Conservation (phyloP, 2,329 filamentous ascomycete species). For the Pyrenophora teres region DNA sequence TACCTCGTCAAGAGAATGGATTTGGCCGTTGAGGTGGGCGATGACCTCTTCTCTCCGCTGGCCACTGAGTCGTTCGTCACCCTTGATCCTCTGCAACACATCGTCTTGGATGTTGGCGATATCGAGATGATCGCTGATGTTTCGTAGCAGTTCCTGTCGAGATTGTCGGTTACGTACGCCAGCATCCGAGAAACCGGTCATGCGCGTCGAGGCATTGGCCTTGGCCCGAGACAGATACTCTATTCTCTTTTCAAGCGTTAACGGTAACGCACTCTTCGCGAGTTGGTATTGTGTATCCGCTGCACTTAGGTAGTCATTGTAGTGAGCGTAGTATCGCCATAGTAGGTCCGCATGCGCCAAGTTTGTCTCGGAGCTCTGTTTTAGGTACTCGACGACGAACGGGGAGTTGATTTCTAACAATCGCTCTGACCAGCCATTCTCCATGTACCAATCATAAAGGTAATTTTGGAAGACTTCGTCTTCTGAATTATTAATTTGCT, state of each 20-base stretch:
- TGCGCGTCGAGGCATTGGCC: constrained; percentile 86
- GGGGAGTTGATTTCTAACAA: constrained; percentile 83
- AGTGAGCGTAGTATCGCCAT: constrained; percentile 89
- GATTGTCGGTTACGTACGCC: constrained; percentile 64
- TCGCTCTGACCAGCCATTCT: constrained; percentile 81
- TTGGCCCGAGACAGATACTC: constrained; percentile 88
- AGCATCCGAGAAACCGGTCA: constrained; percentile 67
- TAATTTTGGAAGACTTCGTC: constrained; percentile 96
- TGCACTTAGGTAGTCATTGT: constrained; percentile 81
- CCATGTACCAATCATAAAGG: constrained; percentile 97
- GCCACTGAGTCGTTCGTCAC: constrained; percentile 70
- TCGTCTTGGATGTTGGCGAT: constrained; percentile 96
- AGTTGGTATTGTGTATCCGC: constrained; percentile 84
- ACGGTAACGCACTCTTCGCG: constrained; percentile 77
- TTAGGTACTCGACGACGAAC: constrained; percentile 84
- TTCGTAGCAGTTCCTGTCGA: constrained; percentile 82
- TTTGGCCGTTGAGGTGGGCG: constrained; percentile 73
- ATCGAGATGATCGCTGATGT: constrained; percentile 84
- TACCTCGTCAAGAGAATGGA: constrained; percentile 77
- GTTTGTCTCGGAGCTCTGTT: constrained; percentile 73
- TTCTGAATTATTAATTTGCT: constrained; percentile 82
- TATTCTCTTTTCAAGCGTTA: constrained; percentile 84
- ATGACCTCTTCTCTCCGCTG: constrained; percentile 69
- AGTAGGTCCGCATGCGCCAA: constrained; percentile 84
- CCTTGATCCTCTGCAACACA: constrained; percentile 74